Conservation (phyloP, 2,329 filamentous ascomycete species). For the Penicillium freii region DNA sequence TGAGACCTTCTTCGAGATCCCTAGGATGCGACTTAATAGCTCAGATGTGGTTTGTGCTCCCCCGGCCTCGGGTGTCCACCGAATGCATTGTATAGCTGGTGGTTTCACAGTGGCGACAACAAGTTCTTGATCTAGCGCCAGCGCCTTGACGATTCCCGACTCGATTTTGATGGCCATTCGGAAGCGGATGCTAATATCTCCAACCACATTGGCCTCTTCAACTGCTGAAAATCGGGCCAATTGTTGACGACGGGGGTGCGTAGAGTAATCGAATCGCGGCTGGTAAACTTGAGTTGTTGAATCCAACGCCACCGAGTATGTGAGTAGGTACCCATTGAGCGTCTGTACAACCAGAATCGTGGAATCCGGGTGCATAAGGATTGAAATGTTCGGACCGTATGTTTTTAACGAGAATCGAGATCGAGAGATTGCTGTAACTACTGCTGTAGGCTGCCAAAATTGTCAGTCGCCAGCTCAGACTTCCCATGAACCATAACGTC, state of each 20-base stretch:
- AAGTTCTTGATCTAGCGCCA: conserved; percentile 89
- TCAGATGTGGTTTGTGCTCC: conserved; percentile 89
- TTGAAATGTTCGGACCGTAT: conserved; percentile 80
- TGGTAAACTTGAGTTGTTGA: conserved; percentile 80
- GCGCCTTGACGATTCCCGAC: conserved; percentile 81
- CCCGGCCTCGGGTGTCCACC: conserved; percentile 81
- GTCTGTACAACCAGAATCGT: conserved; percentile 91
- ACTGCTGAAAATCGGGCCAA: conserved; percentile 59
- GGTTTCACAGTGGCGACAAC: conserved; percentile 89
- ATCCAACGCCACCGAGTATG: conserved; percentile 87
- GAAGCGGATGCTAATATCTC: conserved; percentile 86
- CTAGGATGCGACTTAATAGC: conserved; percentile 80
- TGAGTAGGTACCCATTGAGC: conserved; percentile 81
- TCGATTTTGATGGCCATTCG: conserved; percentile 98
- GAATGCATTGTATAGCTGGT: conserved; percentile 92
- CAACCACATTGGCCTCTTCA: conserved; percentile 77
- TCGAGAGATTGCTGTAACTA: conserved; percentile 80
- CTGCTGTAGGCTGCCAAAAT: conserved; percentile 69
- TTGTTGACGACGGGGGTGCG: conserved; percentile 47
- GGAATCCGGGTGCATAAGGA: conserved; percentile 86
- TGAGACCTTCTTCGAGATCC: conserved; percentile 73
- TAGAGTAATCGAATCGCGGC: conserved; percentile 63
- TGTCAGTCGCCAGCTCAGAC: conserved; percentile 27
- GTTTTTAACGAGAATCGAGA: conserved; percentile 74
- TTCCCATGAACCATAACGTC: conserved; percentile 1